Base-by-base conservation (phyloP, 441 rosid genomes). In the Mallotus repandus region DNA sequence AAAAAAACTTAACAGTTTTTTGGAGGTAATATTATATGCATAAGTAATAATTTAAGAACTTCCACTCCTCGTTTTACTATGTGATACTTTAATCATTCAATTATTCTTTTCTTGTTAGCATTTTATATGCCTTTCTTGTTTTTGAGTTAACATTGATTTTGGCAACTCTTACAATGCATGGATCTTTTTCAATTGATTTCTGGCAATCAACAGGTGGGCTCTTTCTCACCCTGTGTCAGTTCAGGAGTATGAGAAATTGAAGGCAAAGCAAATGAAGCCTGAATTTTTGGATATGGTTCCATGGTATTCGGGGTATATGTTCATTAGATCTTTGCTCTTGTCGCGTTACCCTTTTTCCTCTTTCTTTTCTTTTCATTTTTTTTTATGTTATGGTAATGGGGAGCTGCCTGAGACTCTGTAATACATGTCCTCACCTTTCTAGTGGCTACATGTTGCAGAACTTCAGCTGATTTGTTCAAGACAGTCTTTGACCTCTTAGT, bases 261-360 rank as follows among this genome's bases (percentile, higher is more conserved):
- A 93, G 92, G 85, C 85, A 81, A 84, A 83, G 84, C 99, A 96
- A 78, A 75, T 89, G 92, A 96, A 88, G 83, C 99, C 99, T 60
- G 89, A 92, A 80, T 96, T 96, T 81, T 79, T 96, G 85, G 99
- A 94, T 74, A 96, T 96, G 99, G 99, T 96, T 83, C 99, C 99
- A 76, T 96, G 99, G 99, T 96, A 96, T 84, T 96, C 99, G 67
- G 99, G 99, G 99, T 96, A 89, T 55, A 75, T 63, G 66, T 65
- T 72, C 73, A 68, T 70, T 70, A 14, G 41, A 59, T 59, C 11
- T 67, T 81, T 57, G n/a, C 32, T 29, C 54, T 57, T 18, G 45
- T 50, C 41, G 6, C 5, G 41, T 38, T 38, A 38, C 41, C 41
- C 7, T 38, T 38, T 38, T 38, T 50, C n/a, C 49, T 56, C 9